Conservation (phyloP, 495 filamentous ascomycete genomes). For the Cercophora sp. region DNA sequence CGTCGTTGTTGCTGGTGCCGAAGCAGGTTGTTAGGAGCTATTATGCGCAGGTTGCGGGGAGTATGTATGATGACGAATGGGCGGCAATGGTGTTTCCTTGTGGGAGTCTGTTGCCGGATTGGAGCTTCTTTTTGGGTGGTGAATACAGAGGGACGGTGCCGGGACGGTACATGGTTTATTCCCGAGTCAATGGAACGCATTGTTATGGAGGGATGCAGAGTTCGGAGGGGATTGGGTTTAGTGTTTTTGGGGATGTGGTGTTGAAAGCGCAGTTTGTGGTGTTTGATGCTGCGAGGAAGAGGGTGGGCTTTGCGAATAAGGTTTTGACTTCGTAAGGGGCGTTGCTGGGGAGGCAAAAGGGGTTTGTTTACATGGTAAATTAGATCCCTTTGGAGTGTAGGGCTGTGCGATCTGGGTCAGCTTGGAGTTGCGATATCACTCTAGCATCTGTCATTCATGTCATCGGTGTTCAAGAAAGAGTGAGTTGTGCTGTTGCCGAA, state of each 20-base stretch:
- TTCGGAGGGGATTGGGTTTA: constrained; percentile 54
- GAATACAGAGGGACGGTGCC: constrained; percentile 18
- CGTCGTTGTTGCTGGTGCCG: constrained; percentile 22
- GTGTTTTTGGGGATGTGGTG: constrained; percentile 71
- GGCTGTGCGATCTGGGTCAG: background rate
- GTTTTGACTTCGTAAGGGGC: constrained; percentile 5
- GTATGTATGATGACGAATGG: constrained; percentile 38
- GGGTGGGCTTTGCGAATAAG: constrained; percentile 55
- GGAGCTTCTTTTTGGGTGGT: constrained; percentile 11
- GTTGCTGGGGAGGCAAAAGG: too few species aligned
- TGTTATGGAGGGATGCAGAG: constrained; percentile 66
- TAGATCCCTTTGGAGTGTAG: too few species aligned
- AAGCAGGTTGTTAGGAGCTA: background rate
- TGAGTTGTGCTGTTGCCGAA: too few species aligned
- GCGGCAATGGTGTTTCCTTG: constrained; percentile 63
- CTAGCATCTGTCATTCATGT: background rate
- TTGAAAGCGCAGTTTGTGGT: constrained; percentile 72
- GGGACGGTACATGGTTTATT: constrained; percentile 49
- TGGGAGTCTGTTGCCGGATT: constrained; percentile 28
- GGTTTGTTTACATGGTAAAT: too few species aligned
- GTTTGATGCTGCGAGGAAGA: constrained; percentile 49
- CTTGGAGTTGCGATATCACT: too few species aligned
- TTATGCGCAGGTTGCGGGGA: constrained; percentile 1
- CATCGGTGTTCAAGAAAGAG: background rate
- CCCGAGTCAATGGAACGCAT: constrained; percentile 28